Evolutionary conservation across 805 yeast species (phyloP).

Genomic region (Kodamaea fukazawae): DNA sequence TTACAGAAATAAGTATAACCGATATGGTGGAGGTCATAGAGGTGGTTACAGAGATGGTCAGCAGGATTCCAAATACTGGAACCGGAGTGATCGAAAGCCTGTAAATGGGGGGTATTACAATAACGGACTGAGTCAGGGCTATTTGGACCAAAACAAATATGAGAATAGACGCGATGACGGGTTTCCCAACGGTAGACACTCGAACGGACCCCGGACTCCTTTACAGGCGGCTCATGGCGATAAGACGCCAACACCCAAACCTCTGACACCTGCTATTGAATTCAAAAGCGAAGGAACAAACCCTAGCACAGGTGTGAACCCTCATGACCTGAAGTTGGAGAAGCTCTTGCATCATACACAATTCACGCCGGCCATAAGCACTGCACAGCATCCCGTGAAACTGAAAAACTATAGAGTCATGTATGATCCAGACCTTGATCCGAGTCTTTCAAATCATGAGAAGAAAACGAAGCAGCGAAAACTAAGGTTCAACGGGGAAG

Average conservation of each 20-base stretch:
- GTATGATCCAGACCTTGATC: slow-evolving; percentile 49
- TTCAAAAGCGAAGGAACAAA: slow-evolving; percentile 27
- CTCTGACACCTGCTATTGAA: too few relatives aligned
- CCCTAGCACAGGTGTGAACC: slow-evolving; percentile 31
- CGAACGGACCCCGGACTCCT: too few relatives aligned
- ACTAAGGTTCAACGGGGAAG: slow-evolving; percentile 37
- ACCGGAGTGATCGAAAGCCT: too few relatives aligned
- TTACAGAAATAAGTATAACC: slow-evolving; percentile 4
- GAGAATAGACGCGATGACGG: not conserved
- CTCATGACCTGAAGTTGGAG: slow-evolving; percentile 27
- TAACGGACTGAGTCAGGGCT: not conserved
- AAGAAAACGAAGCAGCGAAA: slow-evolving; percentile 35
- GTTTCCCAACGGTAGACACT: too few relatives aligned
- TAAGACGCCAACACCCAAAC: too few relatives aligned
- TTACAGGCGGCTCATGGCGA: too few relatives aligned
- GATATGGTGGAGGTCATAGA: slow-evolving; percentile 5
- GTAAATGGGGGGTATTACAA: not conserved
- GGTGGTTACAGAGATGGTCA: not conserved
- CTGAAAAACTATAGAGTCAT: slow-evolving; percentile 40
- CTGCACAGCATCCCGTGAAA: slow-evolving; percentile 5
- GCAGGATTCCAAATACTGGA: too few relatives aligned
- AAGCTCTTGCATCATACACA: slow-evolving; percentile 31
- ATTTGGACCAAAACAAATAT: not conserved
- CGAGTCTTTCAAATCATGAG: slow-evolving; percentile 30
- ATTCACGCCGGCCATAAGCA: slow-evolving; percentile 4